Evolutionary conservation across 306 rosid genomes (phyloP), one percentile per base, ranked within the genome.

Genomic region (Albizia julibrissin): DNA sequence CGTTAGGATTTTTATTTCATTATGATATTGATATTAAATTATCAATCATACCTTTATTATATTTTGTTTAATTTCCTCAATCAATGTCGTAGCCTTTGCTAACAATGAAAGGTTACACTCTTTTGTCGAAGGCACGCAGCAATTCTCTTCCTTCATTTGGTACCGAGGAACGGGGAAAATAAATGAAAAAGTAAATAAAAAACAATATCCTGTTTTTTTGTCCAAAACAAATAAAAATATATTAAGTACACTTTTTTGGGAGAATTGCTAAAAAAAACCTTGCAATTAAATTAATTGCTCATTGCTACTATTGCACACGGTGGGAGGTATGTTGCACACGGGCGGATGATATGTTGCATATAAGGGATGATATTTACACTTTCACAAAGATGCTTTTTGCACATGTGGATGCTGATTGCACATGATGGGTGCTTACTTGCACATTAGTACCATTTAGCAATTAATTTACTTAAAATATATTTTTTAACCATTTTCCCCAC

Each of bases 31-130:
- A 24, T 10, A n/a, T 2, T 22, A 59, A 37, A 37, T 37, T 37
- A 15, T 15, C 6, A 49, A n/a, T 3, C 24, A 56, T 56, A 56
- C 1, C 64, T 22, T 56, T n/a, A 8, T 52, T 9, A n/a, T 3
- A 13, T 4, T 6, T 3, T 58, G 29, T 58, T 22, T n/a, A n/a
- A n/a, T n/a, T 22, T 24, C 34, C 2, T 24, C 27, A 24, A 22
- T 10, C 67, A 61, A 11, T 24, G 33, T 61, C 33, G 67, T 61
- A 69, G 65, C 75, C 33, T 37, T 54, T 80, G 72, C 29, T 68
- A 42, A 56, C 37, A 19, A 42, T 22, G 42, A 31, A 84, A 26
- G 42, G 73, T 56, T 61, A 59, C 78, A 68, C 24, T 14, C 54
- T 58, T 21, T 2, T 0, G 62, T 61, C 18, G 31, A 52, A 47